Evolutionary conservation across 1,284 basidiomycete species (phyloP).

Genomic region (Puccinia brachypodii): DNA sequence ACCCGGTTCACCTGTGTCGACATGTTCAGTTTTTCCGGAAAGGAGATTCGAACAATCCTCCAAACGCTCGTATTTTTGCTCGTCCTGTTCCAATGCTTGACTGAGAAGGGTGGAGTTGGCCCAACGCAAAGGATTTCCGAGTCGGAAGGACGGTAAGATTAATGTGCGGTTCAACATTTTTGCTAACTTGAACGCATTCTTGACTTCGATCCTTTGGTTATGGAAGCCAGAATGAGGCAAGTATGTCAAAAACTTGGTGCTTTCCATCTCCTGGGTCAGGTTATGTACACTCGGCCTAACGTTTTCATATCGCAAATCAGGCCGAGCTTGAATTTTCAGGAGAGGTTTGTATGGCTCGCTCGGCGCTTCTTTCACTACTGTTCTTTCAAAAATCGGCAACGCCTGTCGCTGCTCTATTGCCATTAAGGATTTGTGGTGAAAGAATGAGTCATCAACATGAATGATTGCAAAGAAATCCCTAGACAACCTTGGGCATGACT

Average conservation of each 20-base stretch:
- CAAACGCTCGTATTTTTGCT: slow-evolving; percentile 58
- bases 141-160: slow-evolving; percentile 69
- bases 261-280: slow-evolving; percentile 17
- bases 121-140: slow-evolving; percentile 67
- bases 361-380: slow-evolving; percentile 16
- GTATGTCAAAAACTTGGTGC: slow-evolving; percentile 50
- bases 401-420: not conserved
- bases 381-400: not conserved
- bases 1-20: not conserved
- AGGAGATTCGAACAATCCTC: slow-evolving; percentile 52
- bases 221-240: slow-evolving; percentile 64
- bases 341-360: slow-evolving; percentile 29
- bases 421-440: not conserved
- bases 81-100: slow-evolving; percentile 63
- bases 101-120: slow-evolving; percentile 61
- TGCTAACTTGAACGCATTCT: slow-evolving; percentile 73
- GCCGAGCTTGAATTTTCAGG: slow-evolving; percentile 48
- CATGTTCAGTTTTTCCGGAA: slow-evolving; percentile 43
- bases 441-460: not conserved
- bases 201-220: slow-evolving; percentile 77
- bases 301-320: slow-evolving; percentile 48
- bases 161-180: slow-evolving; percentile 70
- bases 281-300: slow-evolving; percentile 43
- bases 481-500: not conserved
- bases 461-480: not conserved